Evolutionary conservation across 2,329 filamentous ascomycete species (phyloP).

Genomic region (Botryotinia narcissicola): DNA sequence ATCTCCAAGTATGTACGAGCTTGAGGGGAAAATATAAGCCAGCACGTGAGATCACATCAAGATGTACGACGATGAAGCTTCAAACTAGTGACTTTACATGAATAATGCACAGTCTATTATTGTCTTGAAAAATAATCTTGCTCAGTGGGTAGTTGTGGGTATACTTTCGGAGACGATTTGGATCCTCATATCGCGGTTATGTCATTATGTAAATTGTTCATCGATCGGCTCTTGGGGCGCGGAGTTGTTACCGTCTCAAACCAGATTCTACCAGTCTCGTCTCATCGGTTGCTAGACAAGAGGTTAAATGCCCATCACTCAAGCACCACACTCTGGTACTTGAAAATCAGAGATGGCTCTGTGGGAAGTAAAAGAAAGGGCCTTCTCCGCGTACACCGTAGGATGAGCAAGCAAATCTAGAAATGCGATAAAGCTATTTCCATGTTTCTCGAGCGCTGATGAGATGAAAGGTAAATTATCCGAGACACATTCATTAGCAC

Average conservation of each 20-base stretch:
- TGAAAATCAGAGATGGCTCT: not conserved
- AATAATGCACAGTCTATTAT: too few relatives aligned
- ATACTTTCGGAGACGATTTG: too few relatives aligned
- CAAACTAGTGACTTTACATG: too few relatives aligned
- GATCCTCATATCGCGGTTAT: not conserved
- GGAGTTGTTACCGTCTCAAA: not conserved
- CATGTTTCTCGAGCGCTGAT: not conserved
- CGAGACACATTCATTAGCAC: not conserved
- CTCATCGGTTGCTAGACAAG: not conserved
- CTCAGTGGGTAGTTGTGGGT: too few relatives aligned
- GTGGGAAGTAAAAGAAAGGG: not conserved
- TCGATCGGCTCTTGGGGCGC: too few relatives aligned
- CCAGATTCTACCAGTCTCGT: not conserved
- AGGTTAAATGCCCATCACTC: not conserved
- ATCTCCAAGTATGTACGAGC: too few relatives aligned
- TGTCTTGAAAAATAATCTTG: too few relatives aligned
- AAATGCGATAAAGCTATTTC: not conserved
- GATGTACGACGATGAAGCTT: too few relatives aligned
- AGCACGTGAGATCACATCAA: too few relatives aligned
- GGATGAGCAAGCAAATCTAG: not conserved
- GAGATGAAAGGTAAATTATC: not conserved
- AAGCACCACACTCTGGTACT: not conserved
- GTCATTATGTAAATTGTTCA: not conserved
- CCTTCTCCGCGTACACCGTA: not conserved
- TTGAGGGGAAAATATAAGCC: too few relatives aligned